phyloP scores from a whole-genome alignment of 202 grass and related monocot species.

The Musa balbisiana region DNA sequence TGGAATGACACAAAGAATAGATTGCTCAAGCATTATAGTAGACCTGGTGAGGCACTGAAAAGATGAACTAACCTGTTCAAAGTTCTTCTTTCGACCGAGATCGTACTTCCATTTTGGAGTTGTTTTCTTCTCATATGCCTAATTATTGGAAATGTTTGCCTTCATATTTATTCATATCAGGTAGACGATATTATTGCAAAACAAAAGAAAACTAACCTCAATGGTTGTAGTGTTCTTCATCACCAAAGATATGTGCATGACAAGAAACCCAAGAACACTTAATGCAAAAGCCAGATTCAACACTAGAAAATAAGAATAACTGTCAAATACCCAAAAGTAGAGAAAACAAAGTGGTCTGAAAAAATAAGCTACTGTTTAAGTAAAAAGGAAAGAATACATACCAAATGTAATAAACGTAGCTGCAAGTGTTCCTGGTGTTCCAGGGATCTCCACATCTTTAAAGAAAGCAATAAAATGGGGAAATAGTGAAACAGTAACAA shows the following conservation, averaged over 20 bases:
- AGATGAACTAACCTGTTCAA: slow-evolving; percentile 53
- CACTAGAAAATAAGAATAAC: slow-evolving; percentile 40
- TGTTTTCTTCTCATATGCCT: slow-evolving; percentile 97
- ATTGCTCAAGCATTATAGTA: neutral
- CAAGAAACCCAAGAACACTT: slow-evolving; percentile 90
- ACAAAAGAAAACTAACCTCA: slow-evolving; percentile 46
- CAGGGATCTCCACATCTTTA: slow-evolving; percentile 67
- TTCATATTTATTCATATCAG: neutral
- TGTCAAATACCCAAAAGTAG: neutral
- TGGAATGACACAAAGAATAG: neutral
- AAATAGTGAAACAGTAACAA: slow-evolving; percentile 80
- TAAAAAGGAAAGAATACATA: slow-evolving; percentile 29
- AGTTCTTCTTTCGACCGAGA: slow-evolving; percentile 88
- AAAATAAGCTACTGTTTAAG: neutral
- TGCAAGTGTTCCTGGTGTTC: slow-evolving; percentile 74
- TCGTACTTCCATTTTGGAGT: slow-evolving; percentile 82
- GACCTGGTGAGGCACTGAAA: neutral
- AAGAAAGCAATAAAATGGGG: slow-evolving; percentile 92
- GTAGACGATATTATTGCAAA: neutral
- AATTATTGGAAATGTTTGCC: slow-evolving; percentile 18
- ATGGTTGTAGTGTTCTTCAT: slow-evolving; percentile 93
- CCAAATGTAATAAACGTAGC: slow-evolving; percentile 94
- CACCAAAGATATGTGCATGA: slow-evolving; percentile 96
- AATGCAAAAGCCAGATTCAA: slow-evolving; percentile 93
- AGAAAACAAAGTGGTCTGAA: slow-evolving; percentile 18